phyloP scores from a whole-genome alignment of 1,139 yeast genomes.

The Pichia sp. region DNA sequence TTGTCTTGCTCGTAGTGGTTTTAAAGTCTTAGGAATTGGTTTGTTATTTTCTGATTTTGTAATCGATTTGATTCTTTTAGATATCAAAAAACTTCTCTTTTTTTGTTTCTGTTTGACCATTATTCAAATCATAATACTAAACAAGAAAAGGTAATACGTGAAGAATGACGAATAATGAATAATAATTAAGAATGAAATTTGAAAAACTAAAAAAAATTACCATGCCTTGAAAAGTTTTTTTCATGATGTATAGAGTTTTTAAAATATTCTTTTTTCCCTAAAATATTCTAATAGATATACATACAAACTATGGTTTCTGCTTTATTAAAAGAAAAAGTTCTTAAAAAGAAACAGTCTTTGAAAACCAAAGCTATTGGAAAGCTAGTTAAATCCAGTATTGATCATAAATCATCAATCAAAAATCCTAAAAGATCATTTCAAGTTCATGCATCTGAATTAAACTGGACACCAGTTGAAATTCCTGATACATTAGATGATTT shows the following conservation, averaged over 20 bases:
- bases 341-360: constrained; percentile 14
- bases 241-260: background rate
- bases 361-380: constrained; percentile 6
- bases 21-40: constrained; percentile 34
- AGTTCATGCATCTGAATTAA: constrained; percentile 46
- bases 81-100: constrained; percentile 5
- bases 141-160: background rate
- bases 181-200: background rate
- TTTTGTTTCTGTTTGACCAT: background rate
- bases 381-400: background rate
- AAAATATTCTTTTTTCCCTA: background rate
- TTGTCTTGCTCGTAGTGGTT: constrained; percentile 62
- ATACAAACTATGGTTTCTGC: constrained; percentile 15
- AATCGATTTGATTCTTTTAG: constrained; percentile 17
- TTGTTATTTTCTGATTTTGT: background rate
- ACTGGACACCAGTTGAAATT: constrained; percentile 78
- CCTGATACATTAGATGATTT: constrained; percentile 82
- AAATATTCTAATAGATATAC: background rate
- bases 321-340: constrained; percentile 13
- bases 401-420: background rate
- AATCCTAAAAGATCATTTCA: background rate
- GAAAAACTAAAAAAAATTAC: background rate
- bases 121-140: too few relatives aligned
- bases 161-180: background rate
- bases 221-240: constrained; percentile 6